Evolutionary conservation across 2,329 filamentous ascomycete species (phyloP).

Genomic region (Pestalotiopsis sp.): DNA sequence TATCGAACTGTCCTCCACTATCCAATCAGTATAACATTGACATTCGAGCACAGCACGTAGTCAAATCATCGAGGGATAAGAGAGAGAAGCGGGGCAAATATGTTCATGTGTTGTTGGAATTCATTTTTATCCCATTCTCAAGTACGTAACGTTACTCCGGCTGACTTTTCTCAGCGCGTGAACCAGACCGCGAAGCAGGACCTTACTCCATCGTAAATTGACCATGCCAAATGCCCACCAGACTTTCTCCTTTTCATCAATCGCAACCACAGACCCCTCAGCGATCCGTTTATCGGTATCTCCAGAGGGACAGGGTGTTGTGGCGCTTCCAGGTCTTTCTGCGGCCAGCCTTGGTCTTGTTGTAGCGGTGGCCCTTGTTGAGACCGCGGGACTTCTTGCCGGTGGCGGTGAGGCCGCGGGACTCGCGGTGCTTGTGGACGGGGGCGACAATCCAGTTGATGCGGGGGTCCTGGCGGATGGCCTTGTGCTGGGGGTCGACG

Average conservation of each 20-base stretch:
- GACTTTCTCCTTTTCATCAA: conserved; percentile 22
- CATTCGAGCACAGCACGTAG: not conserved
- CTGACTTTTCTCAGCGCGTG: conserved; percentile 33
- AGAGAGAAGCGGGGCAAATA: not conserved
- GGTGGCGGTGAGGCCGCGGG: conserved; percentile 93
- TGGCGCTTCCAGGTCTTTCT: conserved; percentile 99
- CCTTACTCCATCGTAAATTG: conserved; percentile 32
- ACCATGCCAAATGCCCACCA: conserved; percentile 22
- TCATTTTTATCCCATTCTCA: conserved; percentile 29
- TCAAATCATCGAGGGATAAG: not conserved
- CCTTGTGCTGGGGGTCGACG: conserved; percentile 99
- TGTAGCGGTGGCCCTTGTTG: conserved; percentile 99
- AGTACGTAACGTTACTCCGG: conserved; percentile 35
- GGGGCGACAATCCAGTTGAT: conserved; percentile 99
- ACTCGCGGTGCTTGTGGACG: conserved; percentile 99
- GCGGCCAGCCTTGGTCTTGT: conserved; percentile 95
- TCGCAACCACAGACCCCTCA: conserved; percentile 18
- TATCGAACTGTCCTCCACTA: too few relatives aligned
- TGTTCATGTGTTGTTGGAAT: conserved; percentile 5
- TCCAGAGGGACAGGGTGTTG: conserved; percentile 99
- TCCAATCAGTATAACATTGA: not conserved
- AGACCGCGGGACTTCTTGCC: conserved; percentile 99
- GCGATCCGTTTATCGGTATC: conserved; percentile 75
- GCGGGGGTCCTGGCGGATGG: conserved; percentile 96
- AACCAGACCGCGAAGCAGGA: conserved; percentile 32